Conservation (phyloP, 371 early-diverging fungal genomes). For the Mortierella sp. region DNA sequence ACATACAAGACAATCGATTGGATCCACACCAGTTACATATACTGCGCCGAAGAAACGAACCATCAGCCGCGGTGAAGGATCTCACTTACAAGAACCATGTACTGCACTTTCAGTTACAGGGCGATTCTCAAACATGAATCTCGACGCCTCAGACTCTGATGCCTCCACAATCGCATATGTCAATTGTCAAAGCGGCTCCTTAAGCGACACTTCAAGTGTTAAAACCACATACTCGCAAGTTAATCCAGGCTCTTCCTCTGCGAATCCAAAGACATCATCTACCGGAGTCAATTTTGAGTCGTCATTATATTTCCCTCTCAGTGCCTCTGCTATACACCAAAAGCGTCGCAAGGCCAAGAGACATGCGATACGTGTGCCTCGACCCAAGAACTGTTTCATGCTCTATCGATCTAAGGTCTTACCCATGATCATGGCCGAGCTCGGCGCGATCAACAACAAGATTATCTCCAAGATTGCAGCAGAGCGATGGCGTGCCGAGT, state of each 20-base stretch:
- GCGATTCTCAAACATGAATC: constrained; percentile 5
- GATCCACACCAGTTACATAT: not conserved
- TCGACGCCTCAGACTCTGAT: not conserved
- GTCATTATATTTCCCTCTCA: constrained; percentile 44
- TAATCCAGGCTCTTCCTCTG: not conserved
- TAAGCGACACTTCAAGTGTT: too few relatives aligned
- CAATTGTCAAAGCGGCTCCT: not conserved
- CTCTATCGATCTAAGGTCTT: constrained; percentile 41
- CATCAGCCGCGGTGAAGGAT: not conserved
- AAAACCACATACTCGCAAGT: too few relatives aligned
- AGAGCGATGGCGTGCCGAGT: constrained; percentile 44
- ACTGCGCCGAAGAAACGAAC: not conserved
- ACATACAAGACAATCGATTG: not conserved
- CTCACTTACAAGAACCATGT: not conserved
- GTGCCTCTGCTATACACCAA: constrained; percentile 49
- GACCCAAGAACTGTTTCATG: constrained; percentile 56
- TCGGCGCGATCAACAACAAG: constrained; percentile 46
- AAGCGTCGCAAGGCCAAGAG: constrained; percentile 52
- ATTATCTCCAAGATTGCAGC: constrained; percentile 55
- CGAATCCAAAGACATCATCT: not conserved
- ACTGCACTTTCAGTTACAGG: not conserved
- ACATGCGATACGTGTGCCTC: constrained; percentile 32
- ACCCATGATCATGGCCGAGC: constrained; percentile 51
- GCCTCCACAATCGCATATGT: not conserved
- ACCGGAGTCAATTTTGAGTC: not conserved